Evolutionary conservation across 2,329 filamentous ascomycete genomes (phyloP).

Genomic region (Ophiocordyceps camponoti-leonardi): DNA sequence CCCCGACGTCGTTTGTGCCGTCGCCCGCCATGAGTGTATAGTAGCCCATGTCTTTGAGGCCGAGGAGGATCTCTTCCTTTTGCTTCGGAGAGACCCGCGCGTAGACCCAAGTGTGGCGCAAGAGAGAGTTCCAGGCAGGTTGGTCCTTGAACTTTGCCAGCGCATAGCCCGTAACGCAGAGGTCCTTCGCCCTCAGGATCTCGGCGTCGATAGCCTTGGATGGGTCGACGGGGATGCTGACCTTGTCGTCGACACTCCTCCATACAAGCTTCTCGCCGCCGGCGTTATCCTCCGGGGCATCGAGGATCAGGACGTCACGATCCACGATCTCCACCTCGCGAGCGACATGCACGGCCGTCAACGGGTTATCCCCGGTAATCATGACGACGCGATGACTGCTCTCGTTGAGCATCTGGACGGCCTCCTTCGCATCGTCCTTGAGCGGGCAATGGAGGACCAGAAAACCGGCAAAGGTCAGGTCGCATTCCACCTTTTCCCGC

Average conservation of each 20-base stretch:
- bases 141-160: conserved; percentile 77
- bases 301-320: conserved; percentile 82
- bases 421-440: conserved; percentile 88
- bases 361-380: conserved; percentile 96
- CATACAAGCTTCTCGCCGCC: conserved; percentile 72
- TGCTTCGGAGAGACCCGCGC: conserved; percentile 96
- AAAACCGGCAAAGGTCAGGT: conserved; percentile 83
- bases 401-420: conserved; percentile 94
- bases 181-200: conserved; percentile 72
- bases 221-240: conserved; percentile 72
- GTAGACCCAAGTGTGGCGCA: conserved; percentile 92
- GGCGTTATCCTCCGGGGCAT: conserved; percentile 80
- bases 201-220: conserved; percentile 62
- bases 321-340: conserved; percentile 95
- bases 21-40: conserved; percentile 98
- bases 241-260: conserved; percentile 86
- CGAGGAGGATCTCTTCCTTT: conserved; percentile 95
- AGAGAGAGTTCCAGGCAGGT: conserved; percentile 54
- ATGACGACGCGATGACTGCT: conserved; percentile 97
- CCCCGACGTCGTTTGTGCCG: conserved; percentile 94
- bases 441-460: conserved; percentile 87
- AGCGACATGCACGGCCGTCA: conserved; percentile 91
- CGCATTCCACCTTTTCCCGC: conserved; percentile 77
- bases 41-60: conserved; percentile 90
- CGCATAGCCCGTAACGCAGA: conserved; percentile 92